Conservation (phyloP, 352 stramenopile genomes). For the Blastocystis sp. region DNA sequence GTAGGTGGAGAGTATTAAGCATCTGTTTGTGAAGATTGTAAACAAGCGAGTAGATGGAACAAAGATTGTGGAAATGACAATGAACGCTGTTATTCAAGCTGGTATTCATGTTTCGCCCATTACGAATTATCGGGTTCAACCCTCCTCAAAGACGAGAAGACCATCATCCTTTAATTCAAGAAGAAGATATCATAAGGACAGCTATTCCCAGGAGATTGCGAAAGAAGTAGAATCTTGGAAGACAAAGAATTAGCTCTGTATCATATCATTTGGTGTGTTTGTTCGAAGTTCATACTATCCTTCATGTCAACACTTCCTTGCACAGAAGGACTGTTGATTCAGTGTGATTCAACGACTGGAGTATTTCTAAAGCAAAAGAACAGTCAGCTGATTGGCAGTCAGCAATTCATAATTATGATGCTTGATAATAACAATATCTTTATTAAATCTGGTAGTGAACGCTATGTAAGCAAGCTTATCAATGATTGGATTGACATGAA, state of each 20-base stretch:
- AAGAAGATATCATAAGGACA: constrained; percentile 51
- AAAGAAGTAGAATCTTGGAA: constrained; percentile 34
- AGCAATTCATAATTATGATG: constrained; percentile 27
- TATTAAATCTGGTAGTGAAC: constrained; percentile 33
- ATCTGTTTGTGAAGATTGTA: constrained; percentile 33
- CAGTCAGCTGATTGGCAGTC: not conserved
- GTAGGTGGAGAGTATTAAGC: not conserved
- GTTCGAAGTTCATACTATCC: not conserved
- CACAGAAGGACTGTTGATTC: not conserved
- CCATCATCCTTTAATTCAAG: not conserved
- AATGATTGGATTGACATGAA: constrained; percentile 62
- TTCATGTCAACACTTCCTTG: constrained; percentile 43
- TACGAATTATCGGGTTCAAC: not conserved
- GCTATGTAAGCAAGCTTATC: constrained; percentile 44
- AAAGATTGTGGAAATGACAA: not conserved
- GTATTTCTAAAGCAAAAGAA: constrained; percentile 53
- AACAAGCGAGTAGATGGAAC: constrained; percentile 23
- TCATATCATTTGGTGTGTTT: constrained; percentile 20
- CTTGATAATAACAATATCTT: constrained; percentile 27
- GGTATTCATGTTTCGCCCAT: constrained; percentile 17
- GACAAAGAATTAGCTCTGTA: not conserved
- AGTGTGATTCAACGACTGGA: constrained; percentile 11
- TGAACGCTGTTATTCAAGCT: not conserved
- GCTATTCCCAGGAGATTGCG: constrained; percentile 14
- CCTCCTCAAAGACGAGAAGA: constrained; percentile 45